Evolutionary conservation across 2,329 filamentous ascomycete species (phyloP).

Genomic region (Sclerotinia sclerotiorum): DNA sequence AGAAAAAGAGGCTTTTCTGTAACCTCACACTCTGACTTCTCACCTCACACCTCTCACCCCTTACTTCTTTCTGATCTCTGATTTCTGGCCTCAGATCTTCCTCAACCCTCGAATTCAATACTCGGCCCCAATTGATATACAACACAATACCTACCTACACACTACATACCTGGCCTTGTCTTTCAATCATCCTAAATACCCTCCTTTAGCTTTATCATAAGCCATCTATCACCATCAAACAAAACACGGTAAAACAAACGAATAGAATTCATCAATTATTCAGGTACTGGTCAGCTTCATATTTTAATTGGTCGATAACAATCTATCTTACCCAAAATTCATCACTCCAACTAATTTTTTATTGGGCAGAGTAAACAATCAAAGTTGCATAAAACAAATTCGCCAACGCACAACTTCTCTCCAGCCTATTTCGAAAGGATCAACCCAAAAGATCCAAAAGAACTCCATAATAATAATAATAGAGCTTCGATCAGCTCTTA

Average conservation of each 20-base stretch:
- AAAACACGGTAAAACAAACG: background rate
- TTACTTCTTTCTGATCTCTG: background rate
- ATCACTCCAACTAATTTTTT: background rate
- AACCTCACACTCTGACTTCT: background rate
- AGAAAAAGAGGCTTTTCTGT: background rate
- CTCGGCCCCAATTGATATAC: background rate
- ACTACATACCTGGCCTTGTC: background rate
- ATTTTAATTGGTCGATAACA: background rate
- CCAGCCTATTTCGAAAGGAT: slow-evolving; percentile 11
- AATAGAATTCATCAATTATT: background rate
- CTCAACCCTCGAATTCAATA: background rate
- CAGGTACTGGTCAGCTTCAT: background rate
- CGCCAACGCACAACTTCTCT: slow-evolving; percentile 12
- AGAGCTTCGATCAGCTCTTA: slow-evolving; percentile 4
- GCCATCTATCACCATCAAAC: background rate
- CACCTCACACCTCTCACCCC: background rate
- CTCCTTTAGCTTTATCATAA: background rate
- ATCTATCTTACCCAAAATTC: background rate
- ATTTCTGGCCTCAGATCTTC: too few species aligned
- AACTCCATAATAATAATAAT: slow-evolving; percentile 19
- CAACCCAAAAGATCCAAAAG: background rate
- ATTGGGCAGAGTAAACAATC: slow-evolving; percentile 6
- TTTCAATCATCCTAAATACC: background rate
- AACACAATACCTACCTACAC: background rate
- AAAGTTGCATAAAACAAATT: slow-evolving; percentile 14